Evolutionary conservation across 768 basidiomycete species (phyloP).

Genomic region (Boletus edulis): DNA sequence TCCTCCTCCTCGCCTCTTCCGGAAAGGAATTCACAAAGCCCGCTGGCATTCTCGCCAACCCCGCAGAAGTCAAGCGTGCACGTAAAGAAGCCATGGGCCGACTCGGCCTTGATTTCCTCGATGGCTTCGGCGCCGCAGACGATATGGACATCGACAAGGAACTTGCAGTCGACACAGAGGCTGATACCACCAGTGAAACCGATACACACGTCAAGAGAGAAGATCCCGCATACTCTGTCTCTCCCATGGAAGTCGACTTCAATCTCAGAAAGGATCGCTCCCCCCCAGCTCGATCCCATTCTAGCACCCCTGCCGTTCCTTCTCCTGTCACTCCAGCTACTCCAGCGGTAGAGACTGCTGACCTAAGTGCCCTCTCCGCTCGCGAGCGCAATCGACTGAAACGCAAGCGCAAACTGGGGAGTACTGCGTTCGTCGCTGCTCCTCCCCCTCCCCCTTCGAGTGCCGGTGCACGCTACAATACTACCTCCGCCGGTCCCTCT

Average conservation of each 20-base stretch:
- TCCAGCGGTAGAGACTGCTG: constrained; percentile 38
- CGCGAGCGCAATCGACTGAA: constrained; percentile 94
- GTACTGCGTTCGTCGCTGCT: constrained; percentile 75
- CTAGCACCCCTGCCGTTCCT: constrained; percentile 43
- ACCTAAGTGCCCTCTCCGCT: constrained; percentile 68
- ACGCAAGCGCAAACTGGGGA: constrained; percentile 88
- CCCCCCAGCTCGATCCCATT: constrained; percentile 41
- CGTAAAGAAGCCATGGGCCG: constrained; percentile 87
- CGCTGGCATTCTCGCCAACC: constrained; percentile 64
- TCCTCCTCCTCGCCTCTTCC: constrained; percentile 83
- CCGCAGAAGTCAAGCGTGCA: constrained; percentile 81
- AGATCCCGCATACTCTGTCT: constrained; percentile 31
- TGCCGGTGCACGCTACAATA: constrained; percentile 58
- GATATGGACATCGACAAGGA: constrained; percentile 88
- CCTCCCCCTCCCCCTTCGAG: constrained; percentile 58
- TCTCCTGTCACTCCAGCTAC: constrained; percentile 46
- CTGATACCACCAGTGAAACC: constrained; percentile 43
- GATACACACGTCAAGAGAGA: constrained; percentile 41
- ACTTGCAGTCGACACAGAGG: constrained; percentile 56
- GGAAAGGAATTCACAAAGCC: constrained; percentile 89
- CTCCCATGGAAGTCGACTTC: constrained; percentile 46
- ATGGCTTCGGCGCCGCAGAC: constrained; percentile 64
- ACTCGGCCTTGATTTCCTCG: constrained; percentile 84
- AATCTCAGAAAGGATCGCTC: constrained; percentile 40
- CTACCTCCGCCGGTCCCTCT: constrained; percentile 54